Evolutionary conservation across 2,329 filamentous ascomycete genomes (phyloP).

Genomic region (Fusarium sp.): DNA sequence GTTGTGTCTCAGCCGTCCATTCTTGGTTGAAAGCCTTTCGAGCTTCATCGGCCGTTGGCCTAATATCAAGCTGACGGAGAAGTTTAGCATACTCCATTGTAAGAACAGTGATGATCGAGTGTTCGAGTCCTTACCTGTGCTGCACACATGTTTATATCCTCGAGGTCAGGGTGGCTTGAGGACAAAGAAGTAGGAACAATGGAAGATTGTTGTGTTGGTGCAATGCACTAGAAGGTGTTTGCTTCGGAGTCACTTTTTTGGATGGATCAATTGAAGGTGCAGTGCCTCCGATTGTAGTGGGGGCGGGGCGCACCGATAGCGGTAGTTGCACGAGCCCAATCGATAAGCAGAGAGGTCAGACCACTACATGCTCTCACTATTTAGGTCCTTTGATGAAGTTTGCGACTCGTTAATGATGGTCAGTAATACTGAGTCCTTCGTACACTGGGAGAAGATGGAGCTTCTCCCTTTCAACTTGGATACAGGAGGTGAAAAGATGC

Average conservation of each 20-base stretch:
- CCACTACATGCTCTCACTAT: too few relatives aligned
- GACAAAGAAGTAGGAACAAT: constrained; percentile 28
- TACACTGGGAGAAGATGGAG: too few relatives aligned
- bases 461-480: too few relatives aligned
- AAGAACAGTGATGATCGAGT: neutral
- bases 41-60: constrained; percentile 45
- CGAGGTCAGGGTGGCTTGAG: constrained; percentile 1
- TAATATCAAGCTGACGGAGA: constrained; percentile 41
- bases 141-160: constrained; percentile 39
- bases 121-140: constrained; percentile 34
- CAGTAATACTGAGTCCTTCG: too few relatives aligned
- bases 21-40: constrained; percentile 43
- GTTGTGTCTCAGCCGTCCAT: constrained; percentile 42
- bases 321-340: constrained; percentile 2
- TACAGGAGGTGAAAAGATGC: too few relatives aligned
- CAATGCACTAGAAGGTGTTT: constrained; percentile 8
- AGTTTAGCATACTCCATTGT: constrained; percentile 16
- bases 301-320: constrained; percentile 43
- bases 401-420: too few relatives aligned
- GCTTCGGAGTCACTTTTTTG: constrained; percentile 33
- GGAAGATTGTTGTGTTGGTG: constrained; percentile 11
- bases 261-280: constrained; percentile 6
- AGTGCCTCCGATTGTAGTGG: constrained; percentile 35
- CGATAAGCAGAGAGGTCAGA: neutral
- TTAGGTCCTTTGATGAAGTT: too few relatives aligned